Evolutionary conservation across 352 stramenopile genomes (phyloP).

Genomic region (Phytopythium helicoides): DNA sequence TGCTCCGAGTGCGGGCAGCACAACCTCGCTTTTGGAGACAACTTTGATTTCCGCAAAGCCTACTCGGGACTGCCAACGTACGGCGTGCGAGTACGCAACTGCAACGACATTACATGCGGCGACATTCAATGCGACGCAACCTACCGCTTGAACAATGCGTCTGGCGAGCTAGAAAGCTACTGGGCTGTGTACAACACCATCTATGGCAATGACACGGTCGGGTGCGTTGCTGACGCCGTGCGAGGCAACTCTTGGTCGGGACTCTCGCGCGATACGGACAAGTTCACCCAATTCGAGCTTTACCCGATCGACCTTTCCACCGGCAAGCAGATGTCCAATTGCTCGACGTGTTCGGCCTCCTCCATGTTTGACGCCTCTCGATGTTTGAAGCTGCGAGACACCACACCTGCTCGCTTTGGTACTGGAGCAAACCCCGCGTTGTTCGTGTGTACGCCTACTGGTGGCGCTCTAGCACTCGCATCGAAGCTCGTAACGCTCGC

Average conservation of each 20-base stretch:
- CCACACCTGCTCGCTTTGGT: slow-evolving; percentile 3
- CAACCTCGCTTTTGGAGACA: slow-evolving; percentile 8
- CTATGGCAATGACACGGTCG: slow-evolving; percentile 5
- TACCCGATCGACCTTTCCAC: slow-evolving; percentile 42
- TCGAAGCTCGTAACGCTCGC: slow-evolving; percentile 3
- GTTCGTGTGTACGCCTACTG: slow-evolving; percentile 6
- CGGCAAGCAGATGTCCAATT: slow-evolving; percentile 3
- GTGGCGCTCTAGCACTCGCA: slow-evolving; percentile 4
- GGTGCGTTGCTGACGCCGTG: slow-evolving; percentile 4
- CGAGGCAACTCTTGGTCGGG: slow-evolving; percentile 14
- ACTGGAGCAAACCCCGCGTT: slow-evolving; percentile 3
- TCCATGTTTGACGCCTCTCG: slow-evolving; percentile 5
- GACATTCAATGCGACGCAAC: slow-evolving; percentile 10
- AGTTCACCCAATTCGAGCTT: slow-evolving; percentile 80
- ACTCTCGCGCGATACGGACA: slow-evolving; percentile 58
- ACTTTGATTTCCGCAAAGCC: slow-evolving; percentile 5
- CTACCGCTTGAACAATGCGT: slow-evolving; percentile 8
- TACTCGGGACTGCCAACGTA: slow-evolving; percentile 4
- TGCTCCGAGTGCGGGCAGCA: slow-evolving; percentile 9
- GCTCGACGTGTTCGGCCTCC: slow-evolving; percentile 2
- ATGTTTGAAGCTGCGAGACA: slow-evolving; percentile 2
- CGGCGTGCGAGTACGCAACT: slow-evolving; percentile 8
- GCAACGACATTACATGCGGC: slow-evolving; percentile 7
- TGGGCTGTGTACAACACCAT: slow-evolving; percentile 9
- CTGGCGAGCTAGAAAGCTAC: slow-evolving; percentile 7